Evolutionary conservation across 371 early-diverging fungal genomes (phyloP), one percentile per base, ranked within the genome.

Genomic region (Cokeromyces recurvatus): DNA sequence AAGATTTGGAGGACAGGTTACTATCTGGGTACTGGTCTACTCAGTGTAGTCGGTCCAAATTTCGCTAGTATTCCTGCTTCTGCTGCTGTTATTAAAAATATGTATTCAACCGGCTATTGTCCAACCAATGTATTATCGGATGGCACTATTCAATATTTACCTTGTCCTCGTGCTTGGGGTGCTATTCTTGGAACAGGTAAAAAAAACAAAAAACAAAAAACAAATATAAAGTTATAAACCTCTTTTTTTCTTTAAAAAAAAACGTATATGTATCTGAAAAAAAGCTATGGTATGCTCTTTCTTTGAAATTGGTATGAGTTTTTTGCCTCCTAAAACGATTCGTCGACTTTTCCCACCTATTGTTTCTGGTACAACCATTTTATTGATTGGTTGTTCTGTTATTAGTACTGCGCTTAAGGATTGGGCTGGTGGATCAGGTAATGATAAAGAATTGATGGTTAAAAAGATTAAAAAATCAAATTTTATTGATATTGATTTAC

Each of bases 391-490:
- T 4, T 74, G 75, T 20, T 67, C 74, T 1, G 63, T 82, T 9
- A 67, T 80, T 25, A 69, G 68, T 20, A 72, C 74, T 8, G 79
- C 77, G 2, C 61, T 79, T 27, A 49, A 68, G 21, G 72, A 77
- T 38, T 82, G 82, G 82, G 82, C 75, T 15, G 82, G 82, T 36
- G 82, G 82, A 39, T 52, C 66, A 19, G 78, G 76, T 20, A 43
- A 6, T 14, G 0, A 36, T 5, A 38, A 43, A 32, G n/a, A n/a
- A 41, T 17, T 29, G 27, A 14, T 5, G 29, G 29, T 27, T 7
- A 11, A 11, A 5, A 25, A 14, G 2, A 10, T 37, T 16, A 24
- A 0, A 12, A 29, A 21, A 21, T 6, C 15, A 14, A 45, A 35
- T 11, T 1, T 19, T 25, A 2, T 15, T 48, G 29, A 7, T 27